These are phyloP conservation scores for Auricularia sp. DNA, from an alignment of 768 basidiomycete genomes.

Conservation along the genomic window DNA sequence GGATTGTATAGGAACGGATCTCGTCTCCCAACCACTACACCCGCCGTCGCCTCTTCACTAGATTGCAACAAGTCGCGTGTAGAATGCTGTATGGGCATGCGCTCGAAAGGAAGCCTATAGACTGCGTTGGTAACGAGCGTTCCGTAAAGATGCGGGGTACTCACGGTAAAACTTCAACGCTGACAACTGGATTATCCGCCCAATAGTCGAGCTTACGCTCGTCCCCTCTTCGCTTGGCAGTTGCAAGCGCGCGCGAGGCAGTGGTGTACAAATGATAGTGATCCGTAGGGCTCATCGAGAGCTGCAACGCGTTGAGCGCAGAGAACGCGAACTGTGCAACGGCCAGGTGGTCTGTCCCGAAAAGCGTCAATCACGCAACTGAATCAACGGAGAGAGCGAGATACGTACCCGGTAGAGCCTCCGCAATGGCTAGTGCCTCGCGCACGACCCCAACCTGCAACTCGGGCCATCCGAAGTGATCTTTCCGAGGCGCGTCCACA, in stretches of 20 bases:
- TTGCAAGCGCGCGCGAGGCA: conserved; percentile 59
- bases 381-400: neutral
- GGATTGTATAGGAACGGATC: conserved; percentile 94
- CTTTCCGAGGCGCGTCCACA: conserved; percentile 35
- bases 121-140: conserved; percentile 5
- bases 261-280: conserved; percentile 72
- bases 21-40: conserved; percentile 32
- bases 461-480: conserved; percentile 82
- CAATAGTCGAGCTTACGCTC: conserved; percentile 69
- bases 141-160: conserved; percentile 16
- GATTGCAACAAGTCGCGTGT: conserved; percentile 13
- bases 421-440: conserved; percentile 85
- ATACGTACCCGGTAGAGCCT: conserved; percentile 73
- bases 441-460: conserved; percentile 88
- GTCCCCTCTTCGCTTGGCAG: conserved; percentile 70
- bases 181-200: conserved; percentile 71
- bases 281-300: conserved; percentile 59
- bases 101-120: conserved; percentile 55
- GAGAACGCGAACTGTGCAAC: conserved; percentile 88
- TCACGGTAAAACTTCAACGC: conserved; percentile 69
- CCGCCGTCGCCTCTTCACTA: conserved; percentile 24
- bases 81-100: conserved; percentile 66
- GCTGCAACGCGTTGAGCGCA: conserved; percentile 62
- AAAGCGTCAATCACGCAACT: neutral
- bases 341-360: conserved; percentile 59